Conservation (phyloP, 495 filamentous ascomycete genomes). For the Neurospora tetraspora region DNA sequence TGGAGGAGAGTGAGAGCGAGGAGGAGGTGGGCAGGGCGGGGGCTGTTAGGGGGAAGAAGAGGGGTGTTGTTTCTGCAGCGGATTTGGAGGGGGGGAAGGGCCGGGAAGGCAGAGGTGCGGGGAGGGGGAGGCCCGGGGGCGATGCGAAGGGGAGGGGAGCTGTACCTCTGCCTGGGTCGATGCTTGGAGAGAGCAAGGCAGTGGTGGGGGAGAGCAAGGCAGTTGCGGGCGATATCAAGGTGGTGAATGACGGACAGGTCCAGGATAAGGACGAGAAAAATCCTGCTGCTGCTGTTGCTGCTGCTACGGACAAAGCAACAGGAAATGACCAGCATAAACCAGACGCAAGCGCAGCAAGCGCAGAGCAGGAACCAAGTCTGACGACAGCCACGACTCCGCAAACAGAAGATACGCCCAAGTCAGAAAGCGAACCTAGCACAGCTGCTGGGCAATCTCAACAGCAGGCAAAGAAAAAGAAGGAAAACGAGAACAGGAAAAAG, state of each 20-base stretch:
- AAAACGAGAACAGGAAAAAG: slow-evolving; percentile 33
- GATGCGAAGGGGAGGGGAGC: not conserved
- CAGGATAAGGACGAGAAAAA: not conserved
- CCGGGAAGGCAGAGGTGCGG: not conserved
- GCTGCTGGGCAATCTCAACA: not conserved
- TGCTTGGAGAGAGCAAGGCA: not conserved
- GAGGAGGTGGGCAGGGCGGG: slow-evolving; percentile 54
- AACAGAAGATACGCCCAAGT: not conserved
- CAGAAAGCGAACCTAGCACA: not conserved
- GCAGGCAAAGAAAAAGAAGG: slow-evolving; percentile 43
- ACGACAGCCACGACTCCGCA: slow-evolving; percentile 12
- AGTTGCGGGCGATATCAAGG: not conserved
- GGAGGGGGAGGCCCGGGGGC: not conserved
- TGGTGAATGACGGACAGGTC: not conserved
- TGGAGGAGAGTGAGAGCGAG: slow-evolving; percentile 40
- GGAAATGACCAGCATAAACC: not conserved
- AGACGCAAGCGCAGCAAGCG: not conserved
- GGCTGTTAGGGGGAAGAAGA: slow-evolving; percentile 36
- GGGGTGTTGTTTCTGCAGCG: not conserved
- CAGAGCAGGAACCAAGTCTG: slow-evolving; percentile 4
- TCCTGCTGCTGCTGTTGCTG: not conserved
- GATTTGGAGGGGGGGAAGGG: not conserved
- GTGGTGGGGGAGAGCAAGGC: not conserved
- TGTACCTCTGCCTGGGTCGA: not conserved
- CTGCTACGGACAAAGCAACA: not conserved